A percentile compares a stretch with the other conserved stretches of the same genome.
phyloP scores from a whole-genome alignment of 2,329 filamentous ascomycete genomes.

The Akanthomyces dipterigenus region DNA sequence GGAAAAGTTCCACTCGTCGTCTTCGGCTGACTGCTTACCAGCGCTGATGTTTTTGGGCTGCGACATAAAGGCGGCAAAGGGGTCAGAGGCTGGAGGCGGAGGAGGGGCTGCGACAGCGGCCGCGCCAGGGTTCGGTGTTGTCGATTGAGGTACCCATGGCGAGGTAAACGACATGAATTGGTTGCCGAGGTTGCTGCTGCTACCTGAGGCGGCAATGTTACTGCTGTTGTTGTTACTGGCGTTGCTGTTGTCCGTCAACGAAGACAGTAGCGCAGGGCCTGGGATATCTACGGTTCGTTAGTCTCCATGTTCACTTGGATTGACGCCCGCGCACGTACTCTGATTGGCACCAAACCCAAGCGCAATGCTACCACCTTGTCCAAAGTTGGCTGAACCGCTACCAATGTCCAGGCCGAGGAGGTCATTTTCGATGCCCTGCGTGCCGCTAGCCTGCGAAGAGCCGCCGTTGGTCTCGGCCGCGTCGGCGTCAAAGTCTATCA shows the following conservation, averaged over 20 bases:
- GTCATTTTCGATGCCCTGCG: constrained; percentile 68
- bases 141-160: constrained; percentile 43
- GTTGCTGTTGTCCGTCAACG: constrained; percentile 53
- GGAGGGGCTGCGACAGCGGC: constrained; percentile 42
- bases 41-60: constrained; percentile 16
- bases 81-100: constrained; percentile 37
- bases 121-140: constrained; percentile 44
- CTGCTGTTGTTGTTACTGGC: constrained; percentile 32
- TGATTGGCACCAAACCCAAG: constrained; percentile 68
- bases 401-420: constrained; percentile 81
- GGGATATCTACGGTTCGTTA: constrained; percentile 47
- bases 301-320: constrained; percentile 13
- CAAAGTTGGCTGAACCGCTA: constrained; percentile 52
- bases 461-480: constrained; percentile 48
- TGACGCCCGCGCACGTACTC: constrained; percentile 42
- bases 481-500: constrained; percentile 82
- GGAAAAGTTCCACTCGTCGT: constrained; percentile 92
- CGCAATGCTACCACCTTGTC: constrained; percentile 74
- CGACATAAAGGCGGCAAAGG: constrained; percentile 43
- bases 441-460: constrained; percentile 44
- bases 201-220: not conserved
- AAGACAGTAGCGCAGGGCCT: constrained; percentile 58
- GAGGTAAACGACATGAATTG: constrained; percentile 49
- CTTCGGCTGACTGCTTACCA: constrained; percentile 39
- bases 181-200: constrained; percentile 26